phyloP scores from a whole-genome alignment of 2,329 filamentous ascomycete species.

The Epicoccum sorghinum region DNA sequence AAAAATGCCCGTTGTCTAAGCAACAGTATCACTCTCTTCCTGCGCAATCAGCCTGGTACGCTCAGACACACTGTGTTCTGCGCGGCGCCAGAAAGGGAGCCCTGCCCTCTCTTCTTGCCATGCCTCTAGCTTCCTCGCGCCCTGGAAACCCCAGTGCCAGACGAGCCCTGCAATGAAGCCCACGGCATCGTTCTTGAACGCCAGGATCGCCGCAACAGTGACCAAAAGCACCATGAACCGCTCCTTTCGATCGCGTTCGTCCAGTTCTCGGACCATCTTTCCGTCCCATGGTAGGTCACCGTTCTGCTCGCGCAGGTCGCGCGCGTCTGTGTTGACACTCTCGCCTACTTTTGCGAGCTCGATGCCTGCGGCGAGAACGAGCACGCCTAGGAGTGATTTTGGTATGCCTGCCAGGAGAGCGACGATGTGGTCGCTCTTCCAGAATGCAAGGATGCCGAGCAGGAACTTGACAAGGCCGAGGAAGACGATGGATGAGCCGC shows the following conservation, averaged over 20 bases:
- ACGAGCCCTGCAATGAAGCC: slow-evolving; percentile 83
- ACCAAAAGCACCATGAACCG: slow-evolving; percentile 91
- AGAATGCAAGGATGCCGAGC: slow-evolving; percentile 65
- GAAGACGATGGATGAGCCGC: slow-evolving; percentile 80
- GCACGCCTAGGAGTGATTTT: slow-evolving; percentile 76
- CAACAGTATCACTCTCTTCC: slow-evolving; percentile 36
- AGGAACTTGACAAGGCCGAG: slow-evolving; percentile 77
- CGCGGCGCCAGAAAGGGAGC: slow-evolving; percentile 33
- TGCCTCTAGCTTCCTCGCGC: slow-evolving; percentile 30
- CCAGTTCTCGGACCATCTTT: slow-evolving; percentile 60
- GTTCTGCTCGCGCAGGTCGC: slow-evolving; percentile 57
- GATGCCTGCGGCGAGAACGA: slow-evolving; percentile 87
- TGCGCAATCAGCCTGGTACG: slow-evolving; percentile 31
- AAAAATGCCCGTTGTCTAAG: slow-evolving; percentile 19
- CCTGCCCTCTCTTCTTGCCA: slow-evolving; percentile 27
- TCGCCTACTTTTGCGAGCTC: slow-evolving; percentile 87
- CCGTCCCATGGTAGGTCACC: slow-evolving; percentile 34
- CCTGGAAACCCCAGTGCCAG: slow-evolving; percentile 72
- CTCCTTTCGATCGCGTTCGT: slow-evolving; percentile 72
- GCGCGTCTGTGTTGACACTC: slow-evolving; percentile 77
- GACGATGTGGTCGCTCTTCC: slow-evolving; percentile 77
- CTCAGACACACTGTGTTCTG: slow-evolving; percentile 27
- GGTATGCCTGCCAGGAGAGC: slow-evolving; percentile 75
- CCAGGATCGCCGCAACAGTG: slow-evolving; percentile 80
- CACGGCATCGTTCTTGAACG: slow-evolving; percentile 88